Evolutionary conservation across 306 rosid genomes (phyloP), one percentile per base, ranked within the genome.

Genomic region (Arachis hypogaea): DNA sequence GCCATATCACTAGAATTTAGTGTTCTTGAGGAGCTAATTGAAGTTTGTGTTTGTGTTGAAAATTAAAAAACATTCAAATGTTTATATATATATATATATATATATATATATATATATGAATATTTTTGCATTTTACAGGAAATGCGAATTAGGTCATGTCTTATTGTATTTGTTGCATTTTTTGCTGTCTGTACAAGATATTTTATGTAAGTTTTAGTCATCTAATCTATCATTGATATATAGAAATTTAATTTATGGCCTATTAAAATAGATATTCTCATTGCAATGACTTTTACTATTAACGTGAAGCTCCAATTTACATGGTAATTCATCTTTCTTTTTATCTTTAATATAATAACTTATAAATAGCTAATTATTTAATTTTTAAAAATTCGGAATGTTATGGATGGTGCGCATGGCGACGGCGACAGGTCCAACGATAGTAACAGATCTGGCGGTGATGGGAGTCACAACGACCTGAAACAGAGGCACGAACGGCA

Each of bases 111-210:
- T 54, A 67, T 65, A 33, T 55, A 41, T 75, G 46, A 22, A 14
- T 7, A 2, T 69, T 56, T 63, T 73, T 77, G 88, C 70, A 78
- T 75, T 64, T 36, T 78, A 71, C 89, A 94, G 99, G 96, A 87
- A 84, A 88, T 94, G 61, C 84, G 85, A 78, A 68, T 73, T 52
- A 89, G 77, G 81, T 82, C 86, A 75, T 84, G 92, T 52, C 97
- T 97, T 56, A 76, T 92, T 70, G 97, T 94, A 36, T 92, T 94
- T 88, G 93, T 80, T 38, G 82, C 88, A 36, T 85, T 89, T 72
- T 92, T 95, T 73, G 96, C 92, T 74, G 93, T 79, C 71, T 90
- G 86, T 94, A 87, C 85, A 89, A 82, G 68, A 87, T 88, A 75
- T 84, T 94, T 76, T 92, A 90, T 96, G 99, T 92, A 78, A 66